These are phyloP conservation scores for Senna tora DNA, from an alignment of 306 rosid genomes.

Conservation along the genomic window DNA sequence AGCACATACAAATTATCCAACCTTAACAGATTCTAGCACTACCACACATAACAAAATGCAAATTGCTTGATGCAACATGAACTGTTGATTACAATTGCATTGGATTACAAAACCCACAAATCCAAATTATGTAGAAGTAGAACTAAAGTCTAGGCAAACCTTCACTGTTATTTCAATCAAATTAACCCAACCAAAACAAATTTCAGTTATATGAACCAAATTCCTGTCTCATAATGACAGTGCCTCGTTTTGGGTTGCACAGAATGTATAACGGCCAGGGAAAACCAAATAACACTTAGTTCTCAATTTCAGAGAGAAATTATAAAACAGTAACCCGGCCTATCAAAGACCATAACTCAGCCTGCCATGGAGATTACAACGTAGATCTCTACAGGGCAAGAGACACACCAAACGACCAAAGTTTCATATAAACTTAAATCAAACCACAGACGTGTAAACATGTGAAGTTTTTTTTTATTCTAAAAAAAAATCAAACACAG, in stretches of 20 bases:
- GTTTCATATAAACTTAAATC: too few species aligned
- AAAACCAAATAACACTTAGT: neutral
- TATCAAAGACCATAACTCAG: neutral
- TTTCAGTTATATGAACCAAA: neutral
- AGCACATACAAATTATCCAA: neutral
- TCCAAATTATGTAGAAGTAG: too few species aligned
- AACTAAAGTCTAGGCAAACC: too few species aligned
- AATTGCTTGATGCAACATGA: slow-evolving; percentile 5
- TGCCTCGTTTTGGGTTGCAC: slow-evolving; percentile 7
- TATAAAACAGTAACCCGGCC: neutral
- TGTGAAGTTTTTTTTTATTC: too few species aligned
- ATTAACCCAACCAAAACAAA: neutral
- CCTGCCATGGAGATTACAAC: too few species aligned
- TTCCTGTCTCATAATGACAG: neutral
- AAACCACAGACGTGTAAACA: too few species aligned
- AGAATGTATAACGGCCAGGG: neutral
- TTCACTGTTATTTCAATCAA: neutral
- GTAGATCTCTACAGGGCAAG: too few species aligned
- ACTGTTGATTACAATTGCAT: neutral
- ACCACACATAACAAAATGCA: neutral
- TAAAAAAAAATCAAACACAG: neutral
- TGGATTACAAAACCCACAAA: slow-evolving; percentile 14
- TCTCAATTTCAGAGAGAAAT: neutral
- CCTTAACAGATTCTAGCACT: neutral
- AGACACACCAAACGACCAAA: too few species aligned